Evolutionary conservation across 208 protist genomes (phyloP).

Genomic region (Herpetomonas samuelpessoai): DNA sequence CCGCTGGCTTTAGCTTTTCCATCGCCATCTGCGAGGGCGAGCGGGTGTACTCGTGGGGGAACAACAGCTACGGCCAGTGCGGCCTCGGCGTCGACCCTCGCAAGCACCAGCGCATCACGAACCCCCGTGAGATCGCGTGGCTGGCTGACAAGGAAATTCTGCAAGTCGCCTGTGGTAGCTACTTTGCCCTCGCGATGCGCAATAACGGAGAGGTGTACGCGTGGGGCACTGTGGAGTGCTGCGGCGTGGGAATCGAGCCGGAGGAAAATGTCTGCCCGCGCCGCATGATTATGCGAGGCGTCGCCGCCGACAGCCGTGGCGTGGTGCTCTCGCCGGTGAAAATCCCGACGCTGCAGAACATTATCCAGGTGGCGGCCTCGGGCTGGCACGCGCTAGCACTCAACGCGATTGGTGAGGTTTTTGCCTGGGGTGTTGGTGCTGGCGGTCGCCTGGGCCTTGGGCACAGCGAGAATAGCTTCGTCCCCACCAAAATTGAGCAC

Average conservation of each 20-base stretch:
- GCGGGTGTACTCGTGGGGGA: constrained; percentile 79
- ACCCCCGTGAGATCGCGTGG: constrained; percentile 65
- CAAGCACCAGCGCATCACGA: constrained; percentile 42
- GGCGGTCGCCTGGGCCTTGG: constrained; percentile 64
- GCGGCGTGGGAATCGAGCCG: constrained; percentile 63
- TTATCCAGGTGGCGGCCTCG: constrained; percentile 65
- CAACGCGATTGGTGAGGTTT: constrained; percentile 75
- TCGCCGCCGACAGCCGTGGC: constrained; percentile 44
- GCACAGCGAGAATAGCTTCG: constrained; percentile 31
- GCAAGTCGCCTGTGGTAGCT: constrained; percentile 79
- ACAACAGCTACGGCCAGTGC: constrained; percentile 80
- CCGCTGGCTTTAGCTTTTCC: constrained; percentile 54
- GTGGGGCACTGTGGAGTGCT: constrained; percentile 84
- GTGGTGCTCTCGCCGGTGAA: constrained; percentile 52
- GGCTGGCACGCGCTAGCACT: constrained; percentile 77
- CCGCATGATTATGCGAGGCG: constrained; percentile 45
- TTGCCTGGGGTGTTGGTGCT: constrained; percentile 62
- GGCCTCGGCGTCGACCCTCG: constrained; percentile 67
- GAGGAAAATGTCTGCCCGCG: constrained; percentile 30
- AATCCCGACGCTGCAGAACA: constrained; percentile 41
- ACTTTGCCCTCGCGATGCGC: constrained; percentile 71
- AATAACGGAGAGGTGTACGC: constrained; percentile 68
- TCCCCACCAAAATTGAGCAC: constrained; percentile 41
- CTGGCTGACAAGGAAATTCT: constrained; percentile 76
- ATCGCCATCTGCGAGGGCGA: constrained; percentile 70